phyloP scores from a whole-genome alignment of 495 filamentous ascomycete species.

The Aspergillus nidulans region DNA sequence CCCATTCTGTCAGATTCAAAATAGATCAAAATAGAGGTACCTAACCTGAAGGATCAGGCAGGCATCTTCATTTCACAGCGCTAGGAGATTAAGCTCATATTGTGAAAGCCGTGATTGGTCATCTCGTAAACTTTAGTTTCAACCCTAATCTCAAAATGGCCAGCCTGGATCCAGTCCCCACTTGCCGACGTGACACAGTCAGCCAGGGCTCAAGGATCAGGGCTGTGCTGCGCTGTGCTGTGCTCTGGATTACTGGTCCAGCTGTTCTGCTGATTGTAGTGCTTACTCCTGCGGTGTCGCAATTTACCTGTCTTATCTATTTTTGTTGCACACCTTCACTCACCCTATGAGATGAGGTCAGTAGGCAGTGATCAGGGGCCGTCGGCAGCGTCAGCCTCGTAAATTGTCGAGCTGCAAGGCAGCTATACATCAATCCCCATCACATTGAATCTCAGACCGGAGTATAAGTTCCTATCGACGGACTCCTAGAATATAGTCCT shows the following conservation, averaged over 20 bases:
- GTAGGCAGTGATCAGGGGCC: not conserved
- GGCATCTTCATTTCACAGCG: not conserved
- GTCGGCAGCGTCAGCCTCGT: not conserved
- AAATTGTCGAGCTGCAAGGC: too few species aligned
- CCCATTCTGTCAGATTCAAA: not conserved
- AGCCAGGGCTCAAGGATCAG: too few species aligned
- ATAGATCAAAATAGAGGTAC: not conserved
- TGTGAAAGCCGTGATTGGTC: not conserved
- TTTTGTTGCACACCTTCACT: not conserved
- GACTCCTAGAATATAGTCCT: too few species aligned
- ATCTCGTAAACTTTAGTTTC: not conserved
- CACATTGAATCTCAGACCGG: too few species aligned
- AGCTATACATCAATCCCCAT: too few species aligned
- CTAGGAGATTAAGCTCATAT: not conserved
- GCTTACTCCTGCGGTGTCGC: too few species aligned
- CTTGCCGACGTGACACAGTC: too few species aligned
- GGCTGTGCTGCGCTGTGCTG: too few species aligned
- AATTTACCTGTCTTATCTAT: too few species aligned
- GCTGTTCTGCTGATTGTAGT: too few species aligned
- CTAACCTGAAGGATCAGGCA: not conserved
- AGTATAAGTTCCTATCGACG: too few species aligned
- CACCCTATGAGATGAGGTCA: not conserved
- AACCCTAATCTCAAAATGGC: not conserved
- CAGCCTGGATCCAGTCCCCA: not conserved
- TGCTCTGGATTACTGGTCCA: too few species aligned